phyloP scores from a whole-genome alignment of 371 early-diverging fungal genomes.

The Smittium culicis region DNA sequence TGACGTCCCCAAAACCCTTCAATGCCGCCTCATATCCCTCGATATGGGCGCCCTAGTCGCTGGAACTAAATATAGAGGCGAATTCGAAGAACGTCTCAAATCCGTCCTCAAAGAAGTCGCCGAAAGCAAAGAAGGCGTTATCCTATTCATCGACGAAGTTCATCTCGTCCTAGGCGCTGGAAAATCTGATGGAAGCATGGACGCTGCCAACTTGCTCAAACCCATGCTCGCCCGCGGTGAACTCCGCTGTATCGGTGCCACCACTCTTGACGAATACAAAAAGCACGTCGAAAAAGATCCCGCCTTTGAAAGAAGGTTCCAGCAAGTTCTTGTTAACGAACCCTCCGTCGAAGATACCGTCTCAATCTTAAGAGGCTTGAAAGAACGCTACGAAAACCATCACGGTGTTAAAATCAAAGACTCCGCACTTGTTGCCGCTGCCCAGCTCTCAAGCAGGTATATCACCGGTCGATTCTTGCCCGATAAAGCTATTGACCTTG shows the following conservation, averaged over 20 bases:
- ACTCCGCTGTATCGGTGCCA: conserved; percentile 75
- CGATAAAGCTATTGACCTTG: conserved; percentile 74
- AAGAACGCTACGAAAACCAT: conserved; percentile 56
- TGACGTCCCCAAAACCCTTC: conserved; percentile 84
- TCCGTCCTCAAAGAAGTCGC: conserved; percentile 89
- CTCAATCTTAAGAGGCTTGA: conserved; percentile 67
- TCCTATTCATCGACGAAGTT: conserved; percentile 98
- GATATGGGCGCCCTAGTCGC: conserved; percentile 96
- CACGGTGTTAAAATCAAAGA: conserved; percentile 68
- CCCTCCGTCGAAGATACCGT: conserved; percentile 70
- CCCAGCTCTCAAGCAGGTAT: conserved; percentile 58
- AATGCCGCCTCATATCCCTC: conserved; percentile 73
- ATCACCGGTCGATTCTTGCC: conserved; percentile 67
- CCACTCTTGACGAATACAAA: conserved; percentile 72
- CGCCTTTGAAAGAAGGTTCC: conserved; percentile 79
- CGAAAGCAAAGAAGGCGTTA: conserved; percentile 82
- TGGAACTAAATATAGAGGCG: conserved; percentile 88
- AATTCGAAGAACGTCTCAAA: conserved; percentile 98
- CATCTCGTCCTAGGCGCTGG: conserved; percentile 91
- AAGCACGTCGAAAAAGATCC: conserved; percentile 78
- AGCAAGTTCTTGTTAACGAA: conserved; percentile 57
- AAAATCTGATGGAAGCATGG: conserved; percentile 67
- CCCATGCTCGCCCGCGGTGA: conserved; percentile 74
- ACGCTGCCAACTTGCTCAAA: conserved; percentile 70
- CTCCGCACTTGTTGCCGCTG: conserved; percentile 62